phyloP scores from a whole-genome alignment of 176 grass and related monocot species.

The Poa annua region DNA sequence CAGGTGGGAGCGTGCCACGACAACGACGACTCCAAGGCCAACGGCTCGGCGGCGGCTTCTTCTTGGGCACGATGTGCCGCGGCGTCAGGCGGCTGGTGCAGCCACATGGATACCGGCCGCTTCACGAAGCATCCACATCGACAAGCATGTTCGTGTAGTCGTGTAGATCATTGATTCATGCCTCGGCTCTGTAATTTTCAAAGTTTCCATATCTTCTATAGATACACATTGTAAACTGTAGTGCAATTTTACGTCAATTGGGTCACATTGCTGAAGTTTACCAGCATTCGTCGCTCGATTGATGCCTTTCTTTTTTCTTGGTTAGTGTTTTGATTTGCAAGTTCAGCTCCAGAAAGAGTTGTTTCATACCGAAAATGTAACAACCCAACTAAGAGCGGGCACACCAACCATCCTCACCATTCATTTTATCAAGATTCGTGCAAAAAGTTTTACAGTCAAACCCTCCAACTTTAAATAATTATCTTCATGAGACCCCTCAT shows the following conservation, averaged over 20 bases:
- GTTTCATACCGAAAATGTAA: too few species aligned
- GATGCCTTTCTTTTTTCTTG: too few species aligned
- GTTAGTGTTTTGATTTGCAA: too few species aligned
- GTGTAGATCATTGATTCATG: background rate
- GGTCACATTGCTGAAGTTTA: too few species aligned
- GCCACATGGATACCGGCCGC: background rate
- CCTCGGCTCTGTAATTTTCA: background rate
- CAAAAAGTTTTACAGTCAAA: too few species aligned
- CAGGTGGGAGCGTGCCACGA: background rate
- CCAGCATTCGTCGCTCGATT: too few species aligned
- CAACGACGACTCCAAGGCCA: background rate
- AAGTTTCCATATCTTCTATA: background rate
- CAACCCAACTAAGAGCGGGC: too few species aligned
- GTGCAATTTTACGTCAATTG: background rate
- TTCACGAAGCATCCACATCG: background rate
- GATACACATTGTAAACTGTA: background rate
- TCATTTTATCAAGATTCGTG: too few species aligned
- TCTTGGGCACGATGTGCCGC: background rate
- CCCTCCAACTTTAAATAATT: too few species aligned
- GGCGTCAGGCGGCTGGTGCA: background rate
- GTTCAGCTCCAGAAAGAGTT: too few species aligned
- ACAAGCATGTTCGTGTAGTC: background rate
- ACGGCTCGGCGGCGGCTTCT: background rate
- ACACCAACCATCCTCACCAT: too few species aligned
- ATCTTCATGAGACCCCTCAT: too few species aligned